phyloP scores from a whole-genome alignment of 768 basidiomycete species.

The Lyophyllum decastes region DNA sequence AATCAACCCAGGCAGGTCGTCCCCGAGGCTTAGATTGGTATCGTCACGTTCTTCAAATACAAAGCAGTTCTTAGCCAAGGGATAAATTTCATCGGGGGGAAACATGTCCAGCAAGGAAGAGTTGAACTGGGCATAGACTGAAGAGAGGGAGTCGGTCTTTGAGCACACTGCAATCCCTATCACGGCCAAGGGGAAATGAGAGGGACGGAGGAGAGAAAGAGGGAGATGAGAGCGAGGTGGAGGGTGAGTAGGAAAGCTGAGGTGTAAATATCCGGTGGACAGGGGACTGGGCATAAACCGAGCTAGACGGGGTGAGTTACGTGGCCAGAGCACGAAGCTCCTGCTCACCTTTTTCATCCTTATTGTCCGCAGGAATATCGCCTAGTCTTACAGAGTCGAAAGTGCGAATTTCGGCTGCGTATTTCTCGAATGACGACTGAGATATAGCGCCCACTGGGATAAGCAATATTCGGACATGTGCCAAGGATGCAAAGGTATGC shows the following conservation, averaged over 20 bases:
- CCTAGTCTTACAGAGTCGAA: constrained; percentile 76
- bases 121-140: constrained; percentile 68
- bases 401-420: constrained; percentile 70
- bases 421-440: constrained; percentile 68
- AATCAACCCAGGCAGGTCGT: constrained; percentile 62
- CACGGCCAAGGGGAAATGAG: constrained; percentile 83
- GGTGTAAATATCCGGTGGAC: constrained; percentile 79
- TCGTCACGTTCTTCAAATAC: constrained; percentile 79
- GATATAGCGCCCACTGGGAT: constrained; percentile 83
- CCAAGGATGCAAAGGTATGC: constrained; percentile 78
- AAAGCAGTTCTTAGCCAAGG: constrained; percentile 80
- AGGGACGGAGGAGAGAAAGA: constrained; percentile 74
- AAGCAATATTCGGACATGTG: constrained; percentile 82
- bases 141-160: constrained; percentile 49
- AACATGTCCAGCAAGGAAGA: constrained; percentile 65
- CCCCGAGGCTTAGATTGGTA: constrained; percentile 55
- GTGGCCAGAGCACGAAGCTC: background rate
- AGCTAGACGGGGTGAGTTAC: constrained; percentile 44
- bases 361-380: constrained; percentile 80
- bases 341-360: constrained; percentile 71
- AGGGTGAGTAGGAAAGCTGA: constrained; percentile 77
- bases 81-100: constrained; percentile 66
- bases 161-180: constrained; percentile 83
- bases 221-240: constrained; percentile 66
- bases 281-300: constrained; percentile 81